Base-by-base conservation (phyloP, 1,284 basidiomycete species). In the Lignosus rhinocerotis region DNA sequence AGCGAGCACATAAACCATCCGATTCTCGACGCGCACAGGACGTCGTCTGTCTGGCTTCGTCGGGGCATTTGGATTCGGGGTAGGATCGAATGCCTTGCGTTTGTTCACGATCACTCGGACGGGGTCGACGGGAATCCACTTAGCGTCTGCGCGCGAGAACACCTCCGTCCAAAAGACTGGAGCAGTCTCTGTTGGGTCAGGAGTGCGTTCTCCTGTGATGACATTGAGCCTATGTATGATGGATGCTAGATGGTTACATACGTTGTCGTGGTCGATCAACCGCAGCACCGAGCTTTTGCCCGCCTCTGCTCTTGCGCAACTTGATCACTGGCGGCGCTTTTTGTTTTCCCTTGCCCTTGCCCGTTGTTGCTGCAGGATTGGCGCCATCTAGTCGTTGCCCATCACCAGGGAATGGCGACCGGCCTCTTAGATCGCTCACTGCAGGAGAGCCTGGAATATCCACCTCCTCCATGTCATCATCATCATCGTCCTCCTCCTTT, bases 81-180 rank as follows among this genome's bases (percentile, higher is more conserved):
- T 75, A 0, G 96, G 96, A 72, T 98, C 95, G 75, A 96, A 98
- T 25, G 83, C 78, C 56, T 85, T 87, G 62, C 87, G 86, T 67
- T 91, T 92, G 66, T 94, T 89, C 60, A 96, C 87, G 52, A 88
- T 81, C 42, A 82, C 86, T 11, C 90, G 85, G 31, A 96, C 82
- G 4, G 94, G 93, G 72, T 99, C 97, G 43, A 98, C 88, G 0
- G 94, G 90, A 17, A 98, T 79, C 96, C 96, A 99, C 42, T 88
- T 86, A 46, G 85, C 87, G 74, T 98, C 95, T 1, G 95, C 87
- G 17, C 93, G 87, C 31, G 93, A 96, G 74, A 96, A 99, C 0
- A 98, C 93, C 73, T 99, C 97, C 1, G 93, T 94, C 97, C 96
- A 99, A 73, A 96, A 94, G 2, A 96, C 89, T 0, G 96, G 97